A percentile compares a stretch with the other conserved stretches of the same genome.
These are phyloP conservation scores for Fusarium coffeatum DNA, from an alignment of 2,329 filamentous ascomycete genomes.

Conservation along the genomic window DNA sequence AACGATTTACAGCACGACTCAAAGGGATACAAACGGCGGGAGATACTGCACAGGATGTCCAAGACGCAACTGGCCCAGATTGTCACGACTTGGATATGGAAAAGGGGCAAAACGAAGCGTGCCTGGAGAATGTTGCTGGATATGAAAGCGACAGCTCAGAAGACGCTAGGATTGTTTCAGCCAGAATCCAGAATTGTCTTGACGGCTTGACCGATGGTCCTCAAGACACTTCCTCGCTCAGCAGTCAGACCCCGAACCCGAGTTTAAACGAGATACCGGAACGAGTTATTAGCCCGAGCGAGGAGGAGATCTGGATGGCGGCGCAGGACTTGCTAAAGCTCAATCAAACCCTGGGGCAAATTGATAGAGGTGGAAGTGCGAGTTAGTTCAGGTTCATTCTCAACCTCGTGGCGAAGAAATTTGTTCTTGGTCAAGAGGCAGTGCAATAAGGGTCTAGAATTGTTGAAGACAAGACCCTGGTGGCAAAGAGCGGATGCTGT, in stretches of 20 bases:
- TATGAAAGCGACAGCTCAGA: constrained; percentile 43
- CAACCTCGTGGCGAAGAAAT: background rate
- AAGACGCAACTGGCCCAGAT: background rate
- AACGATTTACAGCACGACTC: constrained; percentile 55
- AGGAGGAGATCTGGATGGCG: constrained; percentile 49
- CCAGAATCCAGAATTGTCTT: constrained; percentile 46
- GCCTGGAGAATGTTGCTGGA: background rate
- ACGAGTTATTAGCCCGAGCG: constrained; percentile 34
- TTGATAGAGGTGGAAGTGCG: background rate
- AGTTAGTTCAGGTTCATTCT: background rate
- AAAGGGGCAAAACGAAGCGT: background rate
- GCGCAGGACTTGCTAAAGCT: constrained; percentile 48
- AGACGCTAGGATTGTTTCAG: constrained; percentile 43
- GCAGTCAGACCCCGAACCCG: background rate
- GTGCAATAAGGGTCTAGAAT: constrained; percentile 1
- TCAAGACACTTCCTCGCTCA: constrained; percentile 4
- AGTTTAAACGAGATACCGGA: background rate
- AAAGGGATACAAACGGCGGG: constrained; percentile 48
- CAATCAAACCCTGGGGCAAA: constrained; percentile 30
- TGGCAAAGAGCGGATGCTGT: constrained; percentile 3
- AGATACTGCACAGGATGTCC: background rate
- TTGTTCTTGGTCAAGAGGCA: constrained; percentile 1
- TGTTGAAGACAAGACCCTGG: constrained; percentile 5
- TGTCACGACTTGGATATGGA: background rate
- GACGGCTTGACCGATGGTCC: constrained; percentile 35